Evolutionary conservation across 768 basidiomycete species (phyloP).

Genomic region (Mycena maculata): DNA sequence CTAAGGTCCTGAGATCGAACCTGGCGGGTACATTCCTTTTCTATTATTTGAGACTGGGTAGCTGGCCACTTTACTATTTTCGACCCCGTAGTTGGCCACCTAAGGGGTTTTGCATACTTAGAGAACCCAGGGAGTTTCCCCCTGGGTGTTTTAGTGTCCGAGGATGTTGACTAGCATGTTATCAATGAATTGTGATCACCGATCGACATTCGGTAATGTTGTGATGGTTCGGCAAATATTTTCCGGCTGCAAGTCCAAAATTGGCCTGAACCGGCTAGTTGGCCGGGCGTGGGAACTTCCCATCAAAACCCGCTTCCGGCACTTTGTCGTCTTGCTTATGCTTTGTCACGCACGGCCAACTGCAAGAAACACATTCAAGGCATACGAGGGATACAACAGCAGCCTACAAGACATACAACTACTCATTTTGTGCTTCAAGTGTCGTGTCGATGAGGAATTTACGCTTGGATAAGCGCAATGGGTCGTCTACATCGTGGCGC

Average conservation of each 20-base stretch:
- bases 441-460: conserved; percentile 7
- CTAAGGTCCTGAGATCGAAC: too few relatives aligned
- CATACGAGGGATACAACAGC: too few relatives aligned
- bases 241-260: too few relatives aligned
- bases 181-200: neutral
- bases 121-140: too few relatives aligned
- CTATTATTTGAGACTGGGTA: too few relatives aligned
- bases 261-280: neutral
- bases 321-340: neutral
- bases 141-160: neutral
- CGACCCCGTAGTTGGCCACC: too few relatives aligned
- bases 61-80: too few relatives aligned
- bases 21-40: too few relatives aligned
- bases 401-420: too few relatives aligned
- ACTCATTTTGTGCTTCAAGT: too few relatives aligned
- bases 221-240: neutral
- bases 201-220: neutral
- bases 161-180: neutral
- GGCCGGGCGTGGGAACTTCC: conserved; percentile 14
- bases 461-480: conserved; percentile 16
- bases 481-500: conserved; percentile 8
- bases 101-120: too few relatives aligned
- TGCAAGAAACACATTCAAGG: too few relatives aligned
- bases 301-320: neutral
- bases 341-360: neutral